phyloP scores from a whole-genome alignment of 2,329 filamentous ascomycete species.

The Fusarium staphyleae region DNA sequence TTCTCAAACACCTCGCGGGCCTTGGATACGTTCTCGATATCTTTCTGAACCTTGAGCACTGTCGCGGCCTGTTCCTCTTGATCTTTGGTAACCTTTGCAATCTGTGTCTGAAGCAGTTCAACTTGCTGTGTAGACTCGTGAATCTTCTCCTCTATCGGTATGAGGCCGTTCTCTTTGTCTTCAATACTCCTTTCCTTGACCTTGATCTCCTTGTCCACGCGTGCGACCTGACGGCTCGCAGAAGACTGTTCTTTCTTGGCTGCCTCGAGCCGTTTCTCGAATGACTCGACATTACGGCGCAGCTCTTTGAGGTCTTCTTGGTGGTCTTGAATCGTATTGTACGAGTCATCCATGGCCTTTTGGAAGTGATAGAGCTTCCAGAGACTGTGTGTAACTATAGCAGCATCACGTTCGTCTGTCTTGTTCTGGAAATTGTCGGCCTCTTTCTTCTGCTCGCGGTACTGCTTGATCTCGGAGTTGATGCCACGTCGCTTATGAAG shows the following conservation, averaged over 20 bases:
- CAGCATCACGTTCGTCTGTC: conserved; percentile 86
- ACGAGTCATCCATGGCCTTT: conserved; percentile 89
- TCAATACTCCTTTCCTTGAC: conserved; percentile 87
- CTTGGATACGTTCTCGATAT: conserved; percentile 85
- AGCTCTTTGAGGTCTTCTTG: conserved; percentile 95
- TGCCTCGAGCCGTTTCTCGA: conserved; percentile 78
- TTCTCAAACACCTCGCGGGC: conserved; percentile 88
- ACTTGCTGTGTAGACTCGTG: conserved; percentile 76
- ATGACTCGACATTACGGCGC: conserved; percentile 84
- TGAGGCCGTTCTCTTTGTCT: conserved; percentile 81
- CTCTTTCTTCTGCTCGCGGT: conserved; percentile 94
- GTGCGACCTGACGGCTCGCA: conserved; percentile 76
- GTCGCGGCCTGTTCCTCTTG: conserved; percentile 72
- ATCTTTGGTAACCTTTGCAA: conserved; percentile 76
- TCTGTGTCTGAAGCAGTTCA: conserved; percentile 70
- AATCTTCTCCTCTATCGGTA: conserved; percentile 93
- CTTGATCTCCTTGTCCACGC: conserved; percentile 85
- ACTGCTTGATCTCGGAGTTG: conserved; percentile 97
- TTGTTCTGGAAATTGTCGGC: conserved; percentile 93
- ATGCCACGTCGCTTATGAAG: conserved; percentile 90
- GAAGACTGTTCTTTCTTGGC: conserved; percentile 85
- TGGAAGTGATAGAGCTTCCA: conserved; percentile 99
- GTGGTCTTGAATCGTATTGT: conserved; percentile 87
- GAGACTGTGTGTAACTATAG: conserved; percentile 89
- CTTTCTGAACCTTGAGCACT: conserved; percentile 78